phyloP scores from a whole-genome alignment of 768 basidiomycete genomes.

The Termitomyces sp. region DNA sequence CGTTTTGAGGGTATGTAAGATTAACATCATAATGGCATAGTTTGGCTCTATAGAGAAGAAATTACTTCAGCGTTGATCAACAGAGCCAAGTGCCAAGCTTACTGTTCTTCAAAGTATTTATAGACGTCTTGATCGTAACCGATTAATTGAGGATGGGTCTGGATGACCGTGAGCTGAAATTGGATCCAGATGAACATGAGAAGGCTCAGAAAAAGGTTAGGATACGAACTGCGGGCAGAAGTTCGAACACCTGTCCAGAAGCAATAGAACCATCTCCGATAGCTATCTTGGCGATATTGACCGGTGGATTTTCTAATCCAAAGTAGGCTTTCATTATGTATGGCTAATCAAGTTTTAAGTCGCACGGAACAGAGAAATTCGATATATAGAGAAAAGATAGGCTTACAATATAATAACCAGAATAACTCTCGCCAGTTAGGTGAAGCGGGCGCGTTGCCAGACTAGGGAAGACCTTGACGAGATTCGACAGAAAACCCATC shows the following conservation, averaged over 20 bases:
- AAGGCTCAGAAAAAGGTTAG: background rate
- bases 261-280: slow-evolving; percentile 69
- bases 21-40: slow-evolving; percentile 67
- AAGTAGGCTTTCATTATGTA: slow-evolving; percentile 77
- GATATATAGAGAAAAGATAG: background rate
- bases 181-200: background rate
- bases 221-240: slow-evolving; percentile 51
- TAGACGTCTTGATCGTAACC: slow-evolving; percentile 66
- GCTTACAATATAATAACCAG: slow-evolving; percentile 67
- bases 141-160: slow-evolving; percentile 76
- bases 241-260: slow-evolving; percentile 45
- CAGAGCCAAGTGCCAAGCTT: slow-evolving; percentile 23
- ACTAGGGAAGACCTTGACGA: slow-evolving; percentile 73
- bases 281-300: slow-evolving; percentile 62
- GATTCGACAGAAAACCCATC: slow-evolving; percentile 71
- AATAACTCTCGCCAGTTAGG: slow-evolving; percentile 73
- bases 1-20: slow-evolving; percentile 65
- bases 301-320: slow-evolving; percentile 57
- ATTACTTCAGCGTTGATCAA: background rate
- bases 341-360: slow-evolving; percentile 39
- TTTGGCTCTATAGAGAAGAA: slow-evolving; percentile 36
- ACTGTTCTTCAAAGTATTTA: slow-evolving; percentile 70
- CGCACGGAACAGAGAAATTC: background rate
- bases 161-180: slow-evolving; percentile 49
- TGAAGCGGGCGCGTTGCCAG: slow-evolving; percentile 64